Evolutionary conservation across 805 yeast genomes (phyloP).

Genomic region (Ogataea nakhonphanomensis): DNA sequence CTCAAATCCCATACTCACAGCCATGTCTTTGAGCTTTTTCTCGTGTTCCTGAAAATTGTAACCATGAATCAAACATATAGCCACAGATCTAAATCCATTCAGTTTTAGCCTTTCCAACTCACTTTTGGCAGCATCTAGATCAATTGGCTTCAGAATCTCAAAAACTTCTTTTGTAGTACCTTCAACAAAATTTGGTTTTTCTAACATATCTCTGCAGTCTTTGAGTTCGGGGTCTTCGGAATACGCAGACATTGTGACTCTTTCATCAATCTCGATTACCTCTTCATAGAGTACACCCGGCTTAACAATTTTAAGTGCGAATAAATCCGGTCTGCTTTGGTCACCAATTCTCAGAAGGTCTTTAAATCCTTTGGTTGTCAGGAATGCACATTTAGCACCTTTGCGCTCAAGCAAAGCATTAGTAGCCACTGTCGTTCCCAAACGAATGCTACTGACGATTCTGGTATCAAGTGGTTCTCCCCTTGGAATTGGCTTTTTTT

Average conservation of each 20-base stretch:
- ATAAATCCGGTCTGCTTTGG: slow-evolving; percentile 29
- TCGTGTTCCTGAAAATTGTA: slow-evolving; percentile 38
- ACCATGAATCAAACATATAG: slow-evolving; percentile 38
- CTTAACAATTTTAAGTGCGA: slow-evolving; percentile 21
- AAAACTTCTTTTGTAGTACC: slow-evolving; percentile 41
- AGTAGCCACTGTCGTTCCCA: slow-evolving; percentile 31
- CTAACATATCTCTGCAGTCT: slow-evolving; percentile 18
- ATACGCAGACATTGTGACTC: slow-evolving; percentile 26
- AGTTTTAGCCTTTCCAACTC: slow-evolving; percentile 26
- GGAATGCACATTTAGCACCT: slow-evolving; percentile 21
- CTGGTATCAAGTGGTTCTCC: slow-evolving; percentile 19
- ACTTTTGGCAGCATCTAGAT: slow-evolving; percentile 18
- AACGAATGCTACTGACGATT: slow-evolving; percentile 22
- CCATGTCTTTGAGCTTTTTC: slow-evolving; percentile 32
- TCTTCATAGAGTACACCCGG: slow-evolving; percentile 21
- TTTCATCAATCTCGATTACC: slow-evolving; percentile 23
- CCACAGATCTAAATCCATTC: slow-evolving; percentile 33
- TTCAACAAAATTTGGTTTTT: slow-evolving; percentile 28
- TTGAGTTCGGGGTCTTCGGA: slow-evolving; percentile 21
- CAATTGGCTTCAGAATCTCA: slow-evolving; percentile 36
- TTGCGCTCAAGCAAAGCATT: slow-evolving; percentile 25
- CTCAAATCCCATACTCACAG: slow-evolving; percentile 49
- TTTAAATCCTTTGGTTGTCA: slow-evolving; percentile 32
- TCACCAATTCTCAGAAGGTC: slow-evolving; percentile 33
- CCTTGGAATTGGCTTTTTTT: slow-evolving; percentile 17